Conservation (phyloP, 78 protist genomes). For the Salpingoeca rosetta region DNA sequence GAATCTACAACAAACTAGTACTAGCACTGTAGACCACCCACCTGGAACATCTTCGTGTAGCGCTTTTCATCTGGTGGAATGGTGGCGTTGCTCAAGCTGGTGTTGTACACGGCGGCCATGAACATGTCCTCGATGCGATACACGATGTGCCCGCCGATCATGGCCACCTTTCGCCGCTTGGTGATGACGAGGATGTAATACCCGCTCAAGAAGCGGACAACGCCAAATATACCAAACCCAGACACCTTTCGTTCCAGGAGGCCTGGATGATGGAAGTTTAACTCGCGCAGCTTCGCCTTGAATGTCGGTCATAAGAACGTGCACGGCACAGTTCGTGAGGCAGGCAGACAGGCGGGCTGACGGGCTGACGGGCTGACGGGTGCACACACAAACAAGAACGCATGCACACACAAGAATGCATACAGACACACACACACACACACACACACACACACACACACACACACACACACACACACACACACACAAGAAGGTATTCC, state of each 20-base stretch:
- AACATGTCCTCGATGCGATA: slow-evolving; percentile 57
- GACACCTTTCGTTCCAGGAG: neutral
- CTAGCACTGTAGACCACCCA: too few species aligned
- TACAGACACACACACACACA: too few species aligned
- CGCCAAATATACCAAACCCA: slow-evolving; percentile 42
- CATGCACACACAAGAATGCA: too few species aligned
- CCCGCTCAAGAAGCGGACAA: slow-evolving; percentile 71
- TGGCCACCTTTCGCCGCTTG: slow-evolving; percentile 56
- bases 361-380: neutral
- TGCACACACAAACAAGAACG: too few species aligned
- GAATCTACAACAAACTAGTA: too few species aligned
- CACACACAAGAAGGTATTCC: too few species aligned
- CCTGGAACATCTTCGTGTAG: too few species aligned
- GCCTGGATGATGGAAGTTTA: neutral
- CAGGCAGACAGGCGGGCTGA: too few species aligned
- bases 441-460: neutral
- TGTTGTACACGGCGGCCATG: too few species aligned
- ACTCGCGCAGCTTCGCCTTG: neutral
- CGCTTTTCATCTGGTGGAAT: too few species aligned
- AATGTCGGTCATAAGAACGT: neutral
- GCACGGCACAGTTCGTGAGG: neutral
- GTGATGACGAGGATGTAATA: slow-evolving; percentile 77
- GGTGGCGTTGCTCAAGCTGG: too few species aligned
- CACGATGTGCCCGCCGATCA: slow-evolving; percentile 65
- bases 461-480: slow-evolving; percentile 8